Evolutionary conservation across 1,284 basidiomycete genomes (phyloP), one percentile per base, ranked within the genome.

Genomic region (Tranzscheliella williamsii): DNA sequence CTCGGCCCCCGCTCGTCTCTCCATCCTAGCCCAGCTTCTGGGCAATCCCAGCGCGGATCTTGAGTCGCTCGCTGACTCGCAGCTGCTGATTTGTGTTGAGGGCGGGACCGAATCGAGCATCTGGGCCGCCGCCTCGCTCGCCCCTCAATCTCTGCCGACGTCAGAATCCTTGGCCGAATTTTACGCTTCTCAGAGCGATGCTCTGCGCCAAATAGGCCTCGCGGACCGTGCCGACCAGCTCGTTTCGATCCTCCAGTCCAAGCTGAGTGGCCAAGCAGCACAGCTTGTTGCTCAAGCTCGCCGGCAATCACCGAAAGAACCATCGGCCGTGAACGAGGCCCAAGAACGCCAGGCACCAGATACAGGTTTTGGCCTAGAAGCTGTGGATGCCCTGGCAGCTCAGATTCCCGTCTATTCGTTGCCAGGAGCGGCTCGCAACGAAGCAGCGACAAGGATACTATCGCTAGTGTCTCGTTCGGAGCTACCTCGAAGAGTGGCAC

Each of bases 41-140:
- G 6, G 21, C 11, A 37, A 21, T 16, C 5, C 35, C 11, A 9
- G 35, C 35, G 6, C 20, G 7, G 22, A 37, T 9, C 12, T 37
- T 6, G 17, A 23, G 33, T 35, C 9, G 27, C 41, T 62, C 5
- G 48, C 47, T 2, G 37, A 29, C 1, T n/a, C 29, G 2, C 43
- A 48, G 6, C 33, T 62, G 7, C 41, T 62, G 30, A 42, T 62
- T 15, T 29, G 39, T 4, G 55, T 51, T 51, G 42, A 38, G 22
- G 29, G 48, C 8, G 52, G 41, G 1, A 29, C 8, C 2, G 58
- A 62, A 23, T 8, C 24, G 3, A 37, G 58, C 32, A 18, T 40
- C 17, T 55, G 58, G 58, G 2, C 11, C 1, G 17, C 45, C 5
- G 7, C 13, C 34, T 8, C n/a, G 30, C 2, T 16, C 16, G 13